Percentiles rank a stretch among this genome's conserved stretches.
Conservation (phyloP, 1,284 basidiomycete species). For the Ganoderma lucidum region DNA sequence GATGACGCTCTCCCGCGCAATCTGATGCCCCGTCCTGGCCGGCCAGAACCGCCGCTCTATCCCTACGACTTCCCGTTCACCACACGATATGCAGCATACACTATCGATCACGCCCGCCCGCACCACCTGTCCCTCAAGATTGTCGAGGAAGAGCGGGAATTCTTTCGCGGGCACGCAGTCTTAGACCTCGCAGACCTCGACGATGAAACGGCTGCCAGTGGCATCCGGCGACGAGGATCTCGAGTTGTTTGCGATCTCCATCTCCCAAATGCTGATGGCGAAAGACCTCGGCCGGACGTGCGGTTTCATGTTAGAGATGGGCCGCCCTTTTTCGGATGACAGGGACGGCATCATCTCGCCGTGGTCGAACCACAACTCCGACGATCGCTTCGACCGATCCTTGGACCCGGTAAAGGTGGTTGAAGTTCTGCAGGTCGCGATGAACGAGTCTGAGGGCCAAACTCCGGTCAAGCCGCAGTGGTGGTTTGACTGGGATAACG, state of each 20-base stretch:
- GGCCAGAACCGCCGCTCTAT: neutral
- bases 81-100: neutral
- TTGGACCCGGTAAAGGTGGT: neutral
- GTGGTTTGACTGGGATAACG: slow-evolving; percentile 3
- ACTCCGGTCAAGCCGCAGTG: neutral
- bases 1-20: neutral
- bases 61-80: neutral
- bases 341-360: neutral
- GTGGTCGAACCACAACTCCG: neutral
- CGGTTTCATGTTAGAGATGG: neutral
- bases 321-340: neutral
- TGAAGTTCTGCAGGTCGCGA: neutral
- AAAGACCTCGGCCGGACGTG: neutral
- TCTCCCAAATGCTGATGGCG: neutral
- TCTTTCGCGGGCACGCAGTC: neutral
- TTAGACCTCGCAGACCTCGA: neutral
- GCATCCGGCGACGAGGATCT: neutral
- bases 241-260: neutral
- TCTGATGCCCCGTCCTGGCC: neutral
- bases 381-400: neutral
- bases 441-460: neutral
- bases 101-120: neutral
- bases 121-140: neutral
- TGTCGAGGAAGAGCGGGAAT: neutral
- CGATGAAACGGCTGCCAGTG: neutral